Evolutionary conservation across 768 basidiomycete species (phyloP).

Genomic region (Tylopilus sp.): DNA sequence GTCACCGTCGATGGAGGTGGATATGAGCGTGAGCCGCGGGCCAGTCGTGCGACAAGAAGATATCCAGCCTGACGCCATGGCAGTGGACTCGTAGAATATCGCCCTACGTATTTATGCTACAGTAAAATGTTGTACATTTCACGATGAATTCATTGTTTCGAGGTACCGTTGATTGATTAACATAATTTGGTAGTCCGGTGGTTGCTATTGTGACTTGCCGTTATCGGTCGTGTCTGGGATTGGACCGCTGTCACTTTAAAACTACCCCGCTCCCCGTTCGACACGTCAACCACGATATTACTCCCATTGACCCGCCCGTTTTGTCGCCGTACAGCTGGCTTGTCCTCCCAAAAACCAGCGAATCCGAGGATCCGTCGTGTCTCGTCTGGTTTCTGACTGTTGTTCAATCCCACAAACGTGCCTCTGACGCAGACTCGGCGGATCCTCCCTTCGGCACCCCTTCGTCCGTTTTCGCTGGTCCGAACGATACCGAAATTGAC

Average conservation of each 20-base stretch:
- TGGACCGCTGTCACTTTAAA: slow-evolving; percentile 4
- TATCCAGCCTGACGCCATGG: slow-evolving; percentile 16
- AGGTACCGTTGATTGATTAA: not conserved
- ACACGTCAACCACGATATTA: slow-evolving; percentile 15
- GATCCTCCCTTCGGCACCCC: slow-evolving; percentile 40
- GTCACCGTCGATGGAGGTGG: not conserved
- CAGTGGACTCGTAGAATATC: slow-evolving; percentile 12
- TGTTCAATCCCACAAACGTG: slow-evolving; percentile 34
- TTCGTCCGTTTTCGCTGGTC: slow-evolving; percentile 1
- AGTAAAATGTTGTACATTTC: not conserved
- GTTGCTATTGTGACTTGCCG: slow-evolving; percentile 25
- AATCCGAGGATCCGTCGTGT: slow-evolving; percentile 49
- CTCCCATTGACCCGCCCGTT: not conserved
- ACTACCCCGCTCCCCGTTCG: slow-evolving; percentile 8
- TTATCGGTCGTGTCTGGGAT: slow-evolving; percentile 10
- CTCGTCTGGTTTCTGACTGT: slow-evolving; percentile 39
- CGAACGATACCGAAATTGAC: slow-evolving; percentile 9
- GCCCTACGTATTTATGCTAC: no score
- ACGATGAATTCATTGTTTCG: not conserved
- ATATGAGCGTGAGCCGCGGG: not conserved
- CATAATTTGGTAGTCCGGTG: not conserved
- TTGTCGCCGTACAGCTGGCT: slow-evolving; percentile 5
- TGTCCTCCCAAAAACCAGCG: not conserved
- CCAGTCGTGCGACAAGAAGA: not conserved
- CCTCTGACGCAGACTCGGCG: slow-evolving; percentile 48